Evolutionary conservation across 2,329 filamentous ascomycete genomes (phyloP).

Genomic region (Amesomyces nigricolor): DNA sequence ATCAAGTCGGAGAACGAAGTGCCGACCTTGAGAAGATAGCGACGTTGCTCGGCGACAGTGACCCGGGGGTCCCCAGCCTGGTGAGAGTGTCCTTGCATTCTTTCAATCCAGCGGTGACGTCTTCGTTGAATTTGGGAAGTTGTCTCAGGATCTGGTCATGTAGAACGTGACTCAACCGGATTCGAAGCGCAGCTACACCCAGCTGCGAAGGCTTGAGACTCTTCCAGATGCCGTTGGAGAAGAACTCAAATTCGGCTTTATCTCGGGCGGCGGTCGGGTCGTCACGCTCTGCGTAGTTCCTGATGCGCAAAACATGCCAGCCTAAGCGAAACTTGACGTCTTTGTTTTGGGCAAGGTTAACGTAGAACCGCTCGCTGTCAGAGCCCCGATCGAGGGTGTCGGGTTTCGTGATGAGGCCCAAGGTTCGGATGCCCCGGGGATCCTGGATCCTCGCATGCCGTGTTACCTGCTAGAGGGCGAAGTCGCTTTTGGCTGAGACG

Average conservation of each 20-base stretch:
- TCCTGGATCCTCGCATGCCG: slow-evolving; percentile 40
- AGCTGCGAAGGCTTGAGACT: slow-evolving; percentile 32
- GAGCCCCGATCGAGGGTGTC: slow-evolving; percentile 38
- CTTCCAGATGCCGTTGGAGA: slow-evolving; percentile 38
- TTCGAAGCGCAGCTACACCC: slow-evolving; percentile 44
- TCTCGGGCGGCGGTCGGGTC: slow-evolving; percentile 34
- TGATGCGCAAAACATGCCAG: slow-evolving; percentile 49
- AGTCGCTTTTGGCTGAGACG: slow-evolving; percentile 51
- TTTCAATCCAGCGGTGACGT: slow-evolving; percentile 36
- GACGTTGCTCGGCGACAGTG: slow-evolving; percentile 32
- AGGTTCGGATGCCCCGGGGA: slow-evolving; percentile 36
- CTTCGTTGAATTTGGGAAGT: slow-evolving; percentile 40
- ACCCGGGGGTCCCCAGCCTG: slow-evolving; percentile 45
- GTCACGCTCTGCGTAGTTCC: slow-evolving; percentile 31
- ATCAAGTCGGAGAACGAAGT: slow-evolving; percentile 24
- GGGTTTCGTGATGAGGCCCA: slow-evolving; percentile 55
- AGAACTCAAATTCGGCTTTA: slow-evolving; percentile 38
- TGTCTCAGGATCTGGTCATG: slow-evolving; percentile 41
- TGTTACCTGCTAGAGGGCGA: slow-evolving; percentile 53
- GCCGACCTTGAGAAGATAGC: slow-evolving; percentile 30
- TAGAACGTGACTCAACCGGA: slow-evolving; percentile 47
- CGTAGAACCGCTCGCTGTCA: slow-evolving; percentile 35
- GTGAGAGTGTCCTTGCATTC: slow-evolving; percentile 36
- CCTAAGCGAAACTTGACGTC: slow-evolving; percentile 45
- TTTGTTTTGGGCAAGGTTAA: slow-evolving; percentile 40